Evolutionary conservation across 352 stramenopile genomes (phyloP), one percentile per base, ranked within the genome.

Genomic region (Globisporangium rhizosaccharum): DNA sequence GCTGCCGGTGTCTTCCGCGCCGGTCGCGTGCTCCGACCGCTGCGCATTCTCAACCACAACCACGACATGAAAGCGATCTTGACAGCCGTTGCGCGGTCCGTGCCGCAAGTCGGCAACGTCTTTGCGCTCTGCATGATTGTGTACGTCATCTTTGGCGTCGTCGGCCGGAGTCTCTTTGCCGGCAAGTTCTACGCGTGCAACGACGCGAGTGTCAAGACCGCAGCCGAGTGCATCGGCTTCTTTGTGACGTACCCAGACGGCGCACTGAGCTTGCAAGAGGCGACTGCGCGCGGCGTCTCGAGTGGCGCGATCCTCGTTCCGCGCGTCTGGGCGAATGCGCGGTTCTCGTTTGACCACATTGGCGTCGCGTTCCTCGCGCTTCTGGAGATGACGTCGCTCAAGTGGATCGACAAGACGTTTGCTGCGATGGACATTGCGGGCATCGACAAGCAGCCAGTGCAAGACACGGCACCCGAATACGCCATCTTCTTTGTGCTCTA

Each of bases 311-410:
- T 91, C 26, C 58, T 91, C 25, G 58, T 79, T 45, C 77, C 82
- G 2, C 70, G 79, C 2, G 82, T 91, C 3, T 91, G 82, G 82
- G 63, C 68, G 15, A 87, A 85, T 51, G 75, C 75, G 2, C 77
- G 82, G 2, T 91, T 91, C 51, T 88, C 77, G n/a, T 91, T 91
- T 42, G 82, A 91, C 41, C 82, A 91, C 52, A 82, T 88, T 11
- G 79, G 77, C 0, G 63, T 76, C 0, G 82, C 70, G 1, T 89
- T 88, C 45, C 66, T 91, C 51, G 72, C 82, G 15, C 64, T 91
- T 8, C 62, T 91, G 1, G 82, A 91, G 59, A 91, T 91, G 82
- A 89, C 82, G 33, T 91, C 82, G 30, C 67, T 90, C 23, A 88
- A 92, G 51, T 92, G 82, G 79, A 75, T 85, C 26, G 82, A 92